A percentile compares a stretch with the other conserved stretches of the same genome.
phyloP scores from a whole-genome alignment of 352 stramenopile species.

The Globisporangium okanoganense region DNA sequence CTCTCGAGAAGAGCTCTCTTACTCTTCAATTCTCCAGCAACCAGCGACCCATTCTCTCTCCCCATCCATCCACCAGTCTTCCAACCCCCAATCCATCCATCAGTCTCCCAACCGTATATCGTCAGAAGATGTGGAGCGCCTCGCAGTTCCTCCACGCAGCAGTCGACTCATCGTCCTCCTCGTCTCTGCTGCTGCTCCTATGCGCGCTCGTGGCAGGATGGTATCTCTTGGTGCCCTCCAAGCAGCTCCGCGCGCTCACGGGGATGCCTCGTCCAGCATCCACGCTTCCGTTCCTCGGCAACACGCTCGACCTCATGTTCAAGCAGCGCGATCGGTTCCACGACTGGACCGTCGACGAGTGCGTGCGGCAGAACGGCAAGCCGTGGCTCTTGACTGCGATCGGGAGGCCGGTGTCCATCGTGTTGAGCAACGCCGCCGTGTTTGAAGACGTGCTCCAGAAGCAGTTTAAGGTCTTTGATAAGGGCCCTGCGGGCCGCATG shows the following conservation, averaged over 20 bases:
- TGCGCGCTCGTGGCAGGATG: constrained; percentile 12
- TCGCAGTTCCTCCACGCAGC: constrained; percentile 4
- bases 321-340: constrained; percentile 40
- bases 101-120: not conserved
- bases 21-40: not conserved
- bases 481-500: constrained; percentile 34
- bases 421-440: constrained; percentile 29
- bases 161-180: not conserved
- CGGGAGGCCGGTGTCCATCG: constrained; percentile 33
- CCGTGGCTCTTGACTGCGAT: constrained; percentile 39
- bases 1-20: not conserved
- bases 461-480: constrained; percentile 76
- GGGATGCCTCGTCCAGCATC: constrained; percentile 26
- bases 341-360: constrained; percentile 57
- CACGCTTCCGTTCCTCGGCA: constrained; percentile 43
- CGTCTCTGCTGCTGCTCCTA: constrained; percentile 17
- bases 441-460: constrained; percentile 58
- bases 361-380: constrained; percentile 31
- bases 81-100: not conserved
- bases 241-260: constrained; percentile 22
- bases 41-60: not conserved
- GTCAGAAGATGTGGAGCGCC: constrained; percentile 9
- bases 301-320: constrained; percentile 49
- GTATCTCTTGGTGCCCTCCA: constrained; percentile 19
- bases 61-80: not conserved